A percentile compares a stretch with the other conserved stretches of the same genome.
Conservation (phyloP, 208 protist genomes). For the Leishmania arabica region DNA sequence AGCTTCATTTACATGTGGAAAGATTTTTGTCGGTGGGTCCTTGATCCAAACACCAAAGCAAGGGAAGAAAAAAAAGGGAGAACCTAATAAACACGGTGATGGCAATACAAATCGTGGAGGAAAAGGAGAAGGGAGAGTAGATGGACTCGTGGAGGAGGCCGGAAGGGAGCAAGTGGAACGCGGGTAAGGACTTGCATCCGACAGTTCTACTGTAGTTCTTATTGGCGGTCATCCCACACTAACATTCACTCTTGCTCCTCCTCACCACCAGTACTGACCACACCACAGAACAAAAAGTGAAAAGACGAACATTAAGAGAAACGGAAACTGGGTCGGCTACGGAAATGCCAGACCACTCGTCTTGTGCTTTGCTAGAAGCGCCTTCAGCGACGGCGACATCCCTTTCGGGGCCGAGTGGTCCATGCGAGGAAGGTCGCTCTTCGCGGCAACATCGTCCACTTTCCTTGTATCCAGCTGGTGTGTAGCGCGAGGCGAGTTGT, state of each 20-base stretch:
- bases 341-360: conserved; percentile 33
- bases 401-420: conserved; percentile 20
- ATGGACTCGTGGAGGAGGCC: background rate
- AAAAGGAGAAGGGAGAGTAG: background rate
- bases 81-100: background rate
- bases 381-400: conserved; percentile 67
- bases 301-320: background rate
- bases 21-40: background rate
- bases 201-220: background rate
- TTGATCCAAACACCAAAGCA: background rate
- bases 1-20: conserved; percentile 22
- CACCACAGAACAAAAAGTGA: background rate
- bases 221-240: too few species aligned
- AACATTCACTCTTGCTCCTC: background rate
- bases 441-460: conserved; percentile 8
- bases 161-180: background rate
- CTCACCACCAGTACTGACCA: background rate
- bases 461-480: conserved; percentile 2
- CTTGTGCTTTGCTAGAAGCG: conserved; percentile 66
- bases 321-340: conserved; percentile 4
- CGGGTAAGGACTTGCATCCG: background rate
- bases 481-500: conserved; percentile 3
- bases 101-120: background rate
- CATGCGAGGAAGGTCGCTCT: conserved; percentile 17
- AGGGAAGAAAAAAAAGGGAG: background rate